These are phyloP conservation scores for Russula sp. DNA, from an alignment of 768 basidiomycete genomes.

Conservation along the genomic window DNA sequence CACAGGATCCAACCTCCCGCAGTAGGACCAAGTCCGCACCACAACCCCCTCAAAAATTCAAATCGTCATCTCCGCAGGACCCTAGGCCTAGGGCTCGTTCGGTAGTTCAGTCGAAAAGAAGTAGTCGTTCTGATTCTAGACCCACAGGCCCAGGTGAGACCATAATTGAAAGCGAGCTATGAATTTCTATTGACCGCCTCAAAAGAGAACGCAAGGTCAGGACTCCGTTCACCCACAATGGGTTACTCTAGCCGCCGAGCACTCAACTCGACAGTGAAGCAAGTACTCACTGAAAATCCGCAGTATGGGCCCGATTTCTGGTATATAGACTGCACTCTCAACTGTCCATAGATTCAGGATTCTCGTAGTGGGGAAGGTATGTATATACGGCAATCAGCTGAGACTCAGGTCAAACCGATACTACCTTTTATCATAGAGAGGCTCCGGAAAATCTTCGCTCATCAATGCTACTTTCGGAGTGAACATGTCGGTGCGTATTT, in stretches of 20 bases:
- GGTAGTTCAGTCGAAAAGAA: background rate
- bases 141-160: background rate
- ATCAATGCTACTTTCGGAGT: background rate
- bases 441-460: slow-evolving; percentile 5
- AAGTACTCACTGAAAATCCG: background rate
- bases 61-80: background rate
- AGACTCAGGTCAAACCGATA: background rate
- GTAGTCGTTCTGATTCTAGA: background rate
- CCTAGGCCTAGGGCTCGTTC: background rate
- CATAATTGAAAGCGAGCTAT: background rate
- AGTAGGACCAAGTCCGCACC: background rate
- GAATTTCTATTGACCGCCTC: background rate
- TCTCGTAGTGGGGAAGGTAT: slow-evolving; percentile 1
- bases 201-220: background rate
- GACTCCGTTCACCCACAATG: no score
- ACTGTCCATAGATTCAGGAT: background rate
- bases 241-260: no score
- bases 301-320: background rate
- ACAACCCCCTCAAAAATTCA: background rate
- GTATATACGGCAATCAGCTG: background rate
- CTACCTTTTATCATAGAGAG: background rate
- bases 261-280: background rate
- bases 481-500: background rate
- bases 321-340: background rate
- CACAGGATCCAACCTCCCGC: background rate